phyloP scores from a whole-genome alignment of 495 filamentous ascomycete genomes.

The Xylaria scruposa region DNA sequence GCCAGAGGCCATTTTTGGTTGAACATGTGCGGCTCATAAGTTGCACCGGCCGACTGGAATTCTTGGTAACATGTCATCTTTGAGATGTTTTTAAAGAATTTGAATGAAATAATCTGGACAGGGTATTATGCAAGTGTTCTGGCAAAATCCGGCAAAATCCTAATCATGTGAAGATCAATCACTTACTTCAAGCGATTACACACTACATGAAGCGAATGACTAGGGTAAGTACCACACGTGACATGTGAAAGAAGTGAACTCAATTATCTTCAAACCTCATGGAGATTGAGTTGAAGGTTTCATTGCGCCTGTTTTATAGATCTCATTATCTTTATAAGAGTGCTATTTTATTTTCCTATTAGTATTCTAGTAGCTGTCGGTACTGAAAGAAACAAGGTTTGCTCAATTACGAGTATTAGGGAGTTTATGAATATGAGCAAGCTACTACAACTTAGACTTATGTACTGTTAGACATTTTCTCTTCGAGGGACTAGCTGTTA shows the following conservation, averaged over 20 bases:
- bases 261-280: not conserved
- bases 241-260: not conserved
- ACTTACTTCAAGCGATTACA: not conserved
- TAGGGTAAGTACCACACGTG: not conserved
- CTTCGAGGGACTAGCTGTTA: too few species aligned
- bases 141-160: constrained; percentile 20
- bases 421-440: not conserved
- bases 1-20: not conserved
- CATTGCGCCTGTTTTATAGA: not conserved
- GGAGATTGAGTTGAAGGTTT: not conserved
- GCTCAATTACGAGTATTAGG: not conserved
- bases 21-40: not conserved
- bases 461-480: not conserved
- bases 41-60: not conserved
- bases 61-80: not conserved
- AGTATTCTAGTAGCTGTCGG: not conserved
- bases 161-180: not conserved
- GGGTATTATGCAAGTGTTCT: constrained; percentile 6
- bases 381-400: not conserved
- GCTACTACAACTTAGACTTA: not conserved
- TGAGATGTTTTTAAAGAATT: not conserved
- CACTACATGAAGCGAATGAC: not conserved
- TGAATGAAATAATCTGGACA: not conserved
- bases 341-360: too few species aligned
- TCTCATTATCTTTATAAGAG: not conserved